Conservation (phyloP, 495 filamentous ascomycete genomes). For the Usnea hakonensis region DNA sequence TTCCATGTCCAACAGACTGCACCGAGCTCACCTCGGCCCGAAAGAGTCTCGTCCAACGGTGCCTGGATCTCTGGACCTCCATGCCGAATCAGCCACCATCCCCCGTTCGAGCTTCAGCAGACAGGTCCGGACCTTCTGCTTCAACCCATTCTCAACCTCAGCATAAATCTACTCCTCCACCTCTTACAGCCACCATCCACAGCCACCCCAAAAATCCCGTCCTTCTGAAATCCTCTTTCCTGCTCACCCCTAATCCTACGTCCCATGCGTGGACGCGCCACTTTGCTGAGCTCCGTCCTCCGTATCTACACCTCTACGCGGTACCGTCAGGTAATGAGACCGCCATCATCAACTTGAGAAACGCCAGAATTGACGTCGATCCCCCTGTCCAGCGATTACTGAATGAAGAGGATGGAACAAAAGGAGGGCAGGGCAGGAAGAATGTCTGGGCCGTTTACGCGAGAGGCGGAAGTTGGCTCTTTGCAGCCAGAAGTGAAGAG, state of each 20-base stretch:
- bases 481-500: conserved; percentile 74
- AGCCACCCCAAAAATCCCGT: conserved; percentile 20
- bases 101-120: conserved; percentile 68
- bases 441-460: conserved; percentile 92
- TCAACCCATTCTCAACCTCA: conserved; percentile 29
- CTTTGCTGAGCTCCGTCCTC: conserved; percentile 85
- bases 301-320: conserved; percentile 84
- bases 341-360: conserved; percentile 75
- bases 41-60: conserved; percentile 56
- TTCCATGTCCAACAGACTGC: conserved; percentile 6
- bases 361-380: conserved; percentile 76
- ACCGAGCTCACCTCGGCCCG: conserved; percentile 49
- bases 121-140: conserved; percentile 40
- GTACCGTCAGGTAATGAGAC: conserved; percentile 83
- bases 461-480: conserved; percentile 87
- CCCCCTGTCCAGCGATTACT: conserved; percentile 79
- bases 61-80: conserved; percentile 68
- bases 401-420: conserved; percentile 33
- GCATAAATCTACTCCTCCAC: conserved; percentile 17
- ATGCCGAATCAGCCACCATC: conserved; percentile 55
- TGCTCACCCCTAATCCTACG: conserved; percentile 16
- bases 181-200: conserved; percentile 18
- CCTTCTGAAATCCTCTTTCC: conserved; percentile 19
- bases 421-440: conserved; percentile 41
- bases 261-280: conserved; percentile 64